Percentiles rank a stretch among this genome's conserved stretches.
phyloP scores from a whole-genome alignment of 768 basidiomycete species.

The Phylloporus sp. region DNA sequence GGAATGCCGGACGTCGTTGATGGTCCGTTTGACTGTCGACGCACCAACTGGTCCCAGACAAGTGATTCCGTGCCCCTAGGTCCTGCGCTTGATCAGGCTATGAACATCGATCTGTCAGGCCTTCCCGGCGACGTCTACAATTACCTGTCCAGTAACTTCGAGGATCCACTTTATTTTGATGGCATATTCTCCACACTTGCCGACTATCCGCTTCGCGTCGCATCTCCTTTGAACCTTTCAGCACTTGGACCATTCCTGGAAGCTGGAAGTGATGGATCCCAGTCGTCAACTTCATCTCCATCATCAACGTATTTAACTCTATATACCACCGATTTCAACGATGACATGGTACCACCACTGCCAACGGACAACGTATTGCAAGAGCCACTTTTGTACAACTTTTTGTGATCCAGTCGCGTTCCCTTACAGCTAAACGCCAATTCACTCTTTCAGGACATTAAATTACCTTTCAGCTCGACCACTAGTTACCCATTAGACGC shows the following conservation, averaged over 20 bases:
- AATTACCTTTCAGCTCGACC: not conserved
- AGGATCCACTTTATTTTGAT: slow-evolving; percentile 4
- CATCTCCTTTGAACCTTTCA: slow-evolving; percentile 10
- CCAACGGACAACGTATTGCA: slow-evolving; percentile 7
- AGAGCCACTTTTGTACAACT: slow-evolving; percentile 11
- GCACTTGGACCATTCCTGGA: slow-evolving; percentile 14
- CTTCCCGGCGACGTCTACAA: slow-evolving; percentile 2
- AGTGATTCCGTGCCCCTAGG: slow-evolving; percentile 1
- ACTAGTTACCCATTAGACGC: slow-evolving; percentile 2
- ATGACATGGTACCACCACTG: slow-evolving; percentile 7
- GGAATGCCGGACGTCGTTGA: slow-evolving; percentile 7
- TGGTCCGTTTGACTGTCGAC: slow-evolving; percentile 3
- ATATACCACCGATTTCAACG: slow-evolving; percentile 6
- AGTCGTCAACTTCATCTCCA: slow-evolving; percentile 22
- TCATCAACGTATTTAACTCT: slow-evolving; percentile 22
- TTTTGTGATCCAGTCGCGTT: slow-evolving; percentile 13
- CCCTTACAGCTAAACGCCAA: not conserved
- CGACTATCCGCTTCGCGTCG: slow-evolving; percentile 6
- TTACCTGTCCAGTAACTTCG: slow-evolving; percentile 1
- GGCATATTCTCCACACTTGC: not conserved
- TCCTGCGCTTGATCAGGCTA: slow-evolving; percentile 3
- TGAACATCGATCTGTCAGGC: not conserved
- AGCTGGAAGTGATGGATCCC: slow-evolving; percentile 10
- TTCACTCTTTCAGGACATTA: slow-evolving; percentile 9
- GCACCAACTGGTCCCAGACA: not conserved